A percentile compares a stretch with the other conserved stretches of the same genome.
These are phyloP conservation scores for Phytophthora boehmeriae DNA, from an alignment of 352 stramenopile genomes.

Conservation along the genomic window DNA sequence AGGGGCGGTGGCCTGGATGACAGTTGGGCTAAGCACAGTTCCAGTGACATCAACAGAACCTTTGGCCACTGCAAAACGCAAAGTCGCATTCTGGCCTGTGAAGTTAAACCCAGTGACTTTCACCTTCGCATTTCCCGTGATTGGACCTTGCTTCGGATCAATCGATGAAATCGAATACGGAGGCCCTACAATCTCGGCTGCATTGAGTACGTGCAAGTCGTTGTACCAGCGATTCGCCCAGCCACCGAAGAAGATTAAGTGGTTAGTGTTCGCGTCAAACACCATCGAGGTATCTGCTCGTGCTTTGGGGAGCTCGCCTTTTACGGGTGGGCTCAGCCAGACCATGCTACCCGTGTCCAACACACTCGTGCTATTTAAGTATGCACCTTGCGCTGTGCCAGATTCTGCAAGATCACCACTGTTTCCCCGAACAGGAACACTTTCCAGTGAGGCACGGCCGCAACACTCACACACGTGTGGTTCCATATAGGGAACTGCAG, in stretches of 20 bases:
- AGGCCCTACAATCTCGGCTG: constrained; percentile 94
- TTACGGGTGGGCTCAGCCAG: constrained; percentile 66
- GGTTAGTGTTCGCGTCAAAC: constrained; percentile 91
- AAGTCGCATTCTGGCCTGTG: constrained; percentile 74
- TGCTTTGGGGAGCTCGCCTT: constrained; percentile 83
- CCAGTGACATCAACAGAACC: constrained; percentile 93
- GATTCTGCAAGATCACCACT: constrained; percentile 92
- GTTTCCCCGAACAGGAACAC: constrained; percentile 98
- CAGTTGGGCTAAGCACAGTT: constrained; percentile 81
- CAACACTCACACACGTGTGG: constrained; percentile 93
- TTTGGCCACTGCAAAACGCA: constrained; percentile 94
- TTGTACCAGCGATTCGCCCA: constrained; percentile 97
- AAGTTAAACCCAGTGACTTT: constrained; percentile 95
- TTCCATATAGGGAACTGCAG: constrained; percentile 91
- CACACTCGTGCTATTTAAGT: constrained; percentile 91
- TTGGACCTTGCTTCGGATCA: constrained; percentile 90
- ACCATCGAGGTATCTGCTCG: constrained; percentile 94
- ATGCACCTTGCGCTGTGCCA: constrained; percentile 85
- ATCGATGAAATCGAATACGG: constrained; percentile 95
- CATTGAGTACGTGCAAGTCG: constrained; percentile 93
- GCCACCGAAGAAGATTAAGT: constrained; percentile 95
- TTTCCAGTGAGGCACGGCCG: constrained; percentile 97
- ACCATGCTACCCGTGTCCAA: constrained; percentile 92
- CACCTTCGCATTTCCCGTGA: constrained; percentile 93
- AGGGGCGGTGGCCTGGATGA: constrained; percentile 91